Percentiles rank a stretch among this genome's conserved stretches.
These are phyloP conservation scores for Phialemonium atrogriseum DNA, from an alignment of 2,329 filamentous ascomycete species.

Conservation along the genomic window DNA sequence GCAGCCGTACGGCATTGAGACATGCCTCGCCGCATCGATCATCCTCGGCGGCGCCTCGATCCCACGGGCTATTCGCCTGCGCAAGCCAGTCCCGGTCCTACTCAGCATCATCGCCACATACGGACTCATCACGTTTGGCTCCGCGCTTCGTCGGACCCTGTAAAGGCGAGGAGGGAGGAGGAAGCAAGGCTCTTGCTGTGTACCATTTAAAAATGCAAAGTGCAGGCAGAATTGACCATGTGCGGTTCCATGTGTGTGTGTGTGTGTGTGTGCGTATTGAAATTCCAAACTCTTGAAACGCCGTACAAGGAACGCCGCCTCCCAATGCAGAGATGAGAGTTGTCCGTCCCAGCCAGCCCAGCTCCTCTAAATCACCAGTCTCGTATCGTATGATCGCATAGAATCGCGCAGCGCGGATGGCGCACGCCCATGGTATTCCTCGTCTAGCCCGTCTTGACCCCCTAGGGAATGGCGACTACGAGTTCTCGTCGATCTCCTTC, in stretches of 20 bases:
- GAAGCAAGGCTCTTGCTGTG: too few relatives aligned
- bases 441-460: slow-evolving; percentile 23
- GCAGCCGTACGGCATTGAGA: slow-evolving; percentile 75
- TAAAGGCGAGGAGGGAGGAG: slow-evolving; percentile 15
- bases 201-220: too few relatives aligned
- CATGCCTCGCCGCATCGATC: slow-evolving; percentile 81
- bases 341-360: too few relatives aligned
- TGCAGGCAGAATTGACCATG: too few relatives aligned
- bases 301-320: too few relatives aligned
- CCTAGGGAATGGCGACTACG: too few relatives aligned
- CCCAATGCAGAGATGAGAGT: too few relatives aligned
- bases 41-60: slow-evolving; percentile 77
- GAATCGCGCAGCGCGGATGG: neutral
- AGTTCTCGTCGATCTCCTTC: slow-evolving; percentile 69
- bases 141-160: slow-evolving; percentile 44
- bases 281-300: too few relatives aligned
- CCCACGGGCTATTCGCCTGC: slow-evolving; percentile 73
- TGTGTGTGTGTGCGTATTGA: too few relatives aligned
- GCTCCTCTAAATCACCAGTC: too few relatives aligned
- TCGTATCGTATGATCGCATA: neutral
- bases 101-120: slow-evolving; percentile 73
- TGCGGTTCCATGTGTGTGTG: too few relatives aligned
- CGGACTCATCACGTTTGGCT: slow-evolving; percentile 73
- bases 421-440: slow-evolving; percentile 14
- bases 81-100: slow-evolving; percentile 76